phyloP scores from a whole-genome alignment of 73 alveolate genomes.

The Tetrahymena borealis region DNA sequence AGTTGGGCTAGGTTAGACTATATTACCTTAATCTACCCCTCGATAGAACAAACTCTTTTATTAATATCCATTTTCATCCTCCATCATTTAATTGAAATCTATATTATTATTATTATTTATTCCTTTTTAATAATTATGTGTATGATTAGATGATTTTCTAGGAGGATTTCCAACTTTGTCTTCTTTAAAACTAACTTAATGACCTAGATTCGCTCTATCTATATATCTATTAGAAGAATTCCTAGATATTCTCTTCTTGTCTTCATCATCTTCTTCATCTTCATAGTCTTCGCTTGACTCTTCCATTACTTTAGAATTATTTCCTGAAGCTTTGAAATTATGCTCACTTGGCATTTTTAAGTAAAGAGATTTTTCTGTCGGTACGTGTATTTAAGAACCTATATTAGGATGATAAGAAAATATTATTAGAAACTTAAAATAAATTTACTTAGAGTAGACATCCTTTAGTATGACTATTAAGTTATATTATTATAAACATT shows the following conservation, averaged over 20 bases:
- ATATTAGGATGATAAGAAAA: too few species aligned
- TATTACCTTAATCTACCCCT: not conserved
- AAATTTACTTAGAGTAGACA: not conserved
- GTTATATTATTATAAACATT: not conserved
- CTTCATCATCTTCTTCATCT: not conserved
- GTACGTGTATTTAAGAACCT: not conserved
- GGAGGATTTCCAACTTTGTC: not conserved
- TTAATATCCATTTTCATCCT: not conserved
- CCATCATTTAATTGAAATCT: not conserved
- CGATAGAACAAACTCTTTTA: not conserved
- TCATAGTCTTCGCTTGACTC: not conserved
- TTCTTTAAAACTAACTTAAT: not conserved
- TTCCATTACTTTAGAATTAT: not conserved
- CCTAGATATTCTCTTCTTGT: not conserved
- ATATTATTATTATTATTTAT: not conserved
- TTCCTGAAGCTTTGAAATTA: not conserved
- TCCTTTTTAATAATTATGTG: too few species aligned
- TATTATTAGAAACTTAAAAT: too few species aligned
- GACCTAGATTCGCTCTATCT: not conserved
- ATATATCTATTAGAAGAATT: not conserved
- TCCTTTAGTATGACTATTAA: not conserved
- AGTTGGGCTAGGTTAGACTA: not conserved
- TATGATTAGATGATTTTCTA: not conserved
- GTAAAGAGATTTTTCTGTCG: not conserved
- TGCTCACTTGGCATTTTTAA: not conserved